Evolutionary conservation across 257 asterid genomes (phyloP).

Genomic region (Coffea canephora): DNA sequence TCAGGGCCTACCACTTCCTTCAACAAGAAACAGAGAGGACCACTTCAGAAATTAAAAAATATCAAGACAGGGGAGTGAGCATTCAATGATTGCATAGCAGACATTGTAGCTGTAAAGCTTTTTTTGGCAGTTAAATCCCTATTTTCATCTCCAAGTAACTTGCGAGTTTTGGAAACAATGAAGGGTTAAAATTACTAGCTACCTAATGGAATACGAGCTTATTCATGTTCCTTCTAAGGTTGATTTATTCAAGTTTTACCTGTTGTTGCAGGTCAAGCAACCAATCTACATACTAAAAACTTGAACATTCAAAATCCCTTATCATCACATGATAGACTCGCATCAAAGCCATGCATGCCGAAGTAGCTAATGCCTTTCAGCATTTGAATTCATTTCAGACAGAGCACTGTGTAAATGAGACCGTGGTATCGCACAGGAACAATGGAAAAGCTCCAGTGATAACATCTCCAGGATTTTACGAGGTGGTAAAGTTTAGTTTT

Average conservation of each 20-base stretch:
- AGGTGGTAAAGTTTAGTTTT: background rate
- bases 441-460: background rate
- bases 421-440: background rate
- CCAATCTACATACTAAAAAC: background rate
- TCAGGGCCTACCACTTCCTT: constrained; percentile 6
- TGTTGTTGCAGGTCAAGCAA: background rate
- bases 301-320: no score
- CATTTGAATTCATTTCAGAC: background rate
- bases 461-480: background rate
- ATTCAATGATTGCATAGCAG: background rate
- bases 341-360: no score
- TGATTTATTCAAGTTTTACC: background rate
- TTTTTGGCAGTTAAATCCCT: background rate
- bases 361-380: background rate
- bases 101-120: background rate
- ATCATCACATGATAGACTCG: no score
- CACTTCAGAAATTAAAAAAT: background rate
- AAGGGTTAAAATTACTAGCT: background rate
- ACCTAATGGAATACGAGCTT: background rate
- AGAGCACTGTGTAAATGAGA: background rate
- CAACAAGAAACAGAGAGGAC: background rate
- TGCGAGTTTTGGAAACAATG: background rate
- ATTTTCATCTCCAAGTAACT: background rate
- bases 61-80: background rate
- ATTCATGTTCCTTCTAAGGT: background rate